These are phyloP conservation scores for Conringia planisiliqua DNA, from an alignment of 345 rosid species.

Conservation along the genomic window DNA sequence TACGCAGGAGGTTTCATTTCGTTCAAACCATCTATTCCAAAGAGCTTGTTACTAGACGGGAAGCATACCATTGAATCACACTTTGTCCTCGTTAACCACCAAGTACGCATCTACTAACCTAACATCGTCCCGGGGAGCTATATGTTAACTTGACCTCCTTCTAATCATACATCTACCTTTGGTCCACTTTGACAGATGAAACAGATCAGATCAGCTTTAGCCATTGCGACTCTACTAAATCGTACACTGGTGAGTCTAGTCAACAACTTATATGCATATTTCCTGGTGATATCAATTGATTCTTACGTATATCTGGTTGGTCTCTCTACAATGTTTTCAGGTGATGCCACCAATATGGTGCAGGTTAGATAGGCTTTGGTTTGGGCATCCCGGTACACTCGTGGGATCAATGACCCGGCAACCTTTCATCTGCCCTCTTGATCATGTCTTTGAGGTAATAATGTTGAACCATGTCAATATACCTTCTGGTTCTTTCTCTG, in stretches of 20 bases:
- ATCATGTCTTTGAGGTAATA: conserved; percentile 92
- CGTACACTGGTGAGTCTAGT: conserved; percentile 80
- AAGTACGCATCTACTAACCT: conserved; percentile 49
- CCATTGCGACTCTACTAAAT: conserved; percentile 75
- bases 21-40: conserved; percentile 83
- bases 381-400: conserved; percentile 91
- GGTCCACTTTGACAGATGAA: conserved; percentile 55
- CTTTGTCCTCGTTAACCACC: conserved; percentile 76
- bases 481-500: conserved; percentile 8
- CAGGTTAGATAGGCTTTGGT: conserved; percentile 97
- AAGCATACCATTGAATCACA: conserved; percentile 75
- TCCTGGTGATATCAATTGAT: not conserved
- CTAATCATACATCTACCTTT: conserved; percentile 14
- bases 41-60: conserved; percentile 79
- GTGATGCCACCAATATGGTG: conserved; percentile 99
- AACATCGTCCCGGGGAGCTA: conserved; percentile 15
- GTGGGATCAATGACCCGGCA: conserved; percentile 87
- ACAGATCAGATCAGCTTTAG: conserved; percentile 90
- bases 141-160: conserved; percentile 14
- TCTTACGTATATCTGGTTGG: conserved; percentile 11
- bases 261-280: conserved; percentile 1
- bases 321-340: conserved; percentile 40
- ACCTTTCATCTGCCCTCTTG: conserved; percentile 96
- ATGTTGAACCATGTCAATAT: not conserved
- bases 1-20: conserved; percentile 87